Base-by-base conservation (phyloP, 495 filamentous ascomycete species). In the Zalerion maritima region DNA sequence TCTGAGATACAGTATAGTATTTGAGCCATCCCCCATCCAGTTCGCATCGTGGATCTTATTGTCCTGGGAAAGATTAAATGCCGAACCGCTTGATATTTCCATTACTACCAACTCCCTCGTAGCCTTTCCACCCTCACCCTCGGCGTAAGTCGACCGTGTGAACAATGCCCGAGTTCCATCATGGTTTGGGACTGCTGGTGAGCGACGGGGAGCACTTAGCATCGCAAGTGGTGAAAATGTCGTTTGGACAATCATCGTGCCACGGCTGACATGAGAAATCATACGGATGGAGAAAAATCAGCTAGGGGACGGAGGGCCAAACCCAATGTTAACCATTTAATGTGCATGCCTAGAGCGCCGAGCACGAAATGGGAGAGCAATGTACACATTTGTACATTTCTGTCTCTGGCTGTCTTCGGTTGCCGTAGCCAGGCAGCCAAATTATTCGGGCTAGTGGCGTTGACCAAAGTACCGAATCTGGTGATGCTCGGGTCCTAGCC, bases 91-190 rank as follows among this genome's bases (percentile, higher is more conserved):
- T 16, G 32, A 28, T 11, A 54, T 31, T n/a, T 46, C 19, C 27
- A 46, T 35, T 16, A 46, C 21, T 12, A 36, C 31, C 21, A 43
- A 21, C 25, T 37, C 37, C n/a, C 40, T 38, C 5, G 30, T 23
- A 12, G 37, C 46, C 1, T 21, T 31, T 27, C 32, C 34, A 24
- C 27, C 42, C 29, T 33, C 34, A 24, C 27, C 42, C 10, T 43
- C 32, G 8, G 20, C 22, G 18, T 45, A 35, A 9, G 34, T 41
- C 11, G 46, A 46, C 10, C 36, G 37, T 11, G 21, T 37, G 32
- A 41, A 54, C 17, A 54, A 34, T 9, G 24, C 40, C 6, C 35
- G 18, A 1, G 41, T 46, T 18, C 45, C 50, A 18, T 49, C 45
- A 12, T 35, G 28, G 26, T 43, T 50, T 9, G 50, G 47, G 5